Percentiles rank a stretch among this genome's conserved stretches.
These are phyloP conservation scores for Pseudozyma pruni DNA, from an alignment of 1,284 basidiomycete species.

Conservation along the genomic window DNA sequence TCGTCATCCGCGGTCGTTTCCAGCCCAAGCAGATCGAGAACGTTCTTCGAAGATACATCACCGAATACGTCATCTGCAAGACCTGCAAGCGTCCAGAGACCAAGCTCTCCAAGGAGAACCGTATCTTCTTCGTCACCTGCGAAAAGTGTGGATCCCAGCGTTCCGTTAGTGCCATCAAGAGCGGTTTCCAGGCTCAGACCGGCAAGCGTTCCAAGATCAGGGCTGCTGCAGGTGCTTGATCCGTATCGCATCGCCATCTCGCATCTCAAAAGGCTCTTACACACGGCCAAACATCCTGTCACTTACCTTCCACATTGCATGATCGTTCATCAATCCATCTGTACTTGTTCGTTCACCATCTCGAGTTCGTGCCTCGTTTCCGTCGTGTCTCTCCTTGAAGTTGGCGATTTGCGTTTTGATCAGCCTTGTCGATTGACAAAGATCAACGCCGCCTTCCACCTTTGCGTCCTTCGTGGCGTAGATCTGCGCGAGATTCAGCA, in stretches of 20 bases:
- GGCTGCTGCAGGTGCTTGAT: slow-evolving; percentile 44
- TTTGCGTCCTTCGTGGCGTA: too few species aligned
- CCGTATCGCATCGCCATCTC: not conserved
- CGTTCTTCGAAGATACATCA: slow-evolving; percentile 94
- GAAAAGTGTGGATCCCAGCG: slow-evolving; percentile 91
- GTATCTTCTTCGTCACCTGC: slow-evolving; percentile 99
- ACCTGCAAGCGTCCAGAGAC: slow-evolving; percentile 99
- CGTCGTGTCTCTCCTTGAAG: too few species aligned
- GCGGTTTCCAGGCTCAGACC: slow-evolving; percentile 97
- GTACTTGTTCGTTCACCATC: not conserved
- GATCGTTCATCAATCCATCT: too few species aligned
- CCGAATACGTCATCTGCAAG: slow-evolving; percentile 99
- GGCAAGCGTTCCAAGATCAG: slow-evolving; percentile 71
- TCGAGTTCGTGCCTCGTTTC: too few species aligned
- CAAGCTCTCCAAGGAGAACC: slow-evolving; percentile 94
- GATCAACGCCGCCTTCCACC: too few species aligned
- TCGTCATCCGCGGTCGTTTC: slow-evolving; percentile 98
- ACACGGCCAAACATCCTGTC: not conserved
- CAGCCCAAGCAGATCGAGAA: slow-evolving; percentile 99
- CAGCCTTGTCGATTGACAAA: too few species aligned
- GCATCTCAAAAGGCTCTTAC: not conserved
- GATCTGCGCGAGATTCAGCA: too few species aligned
- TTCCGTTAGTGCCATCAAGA: slow-evolving; percentile 96
- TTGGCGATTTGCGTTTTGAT: too few species aligned
- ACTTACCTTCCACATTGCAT: not conserved